phyloP scores from a whole-genome alignment of 495 filamentous ascomycete species.

The Copromyces sp. region DNA sequence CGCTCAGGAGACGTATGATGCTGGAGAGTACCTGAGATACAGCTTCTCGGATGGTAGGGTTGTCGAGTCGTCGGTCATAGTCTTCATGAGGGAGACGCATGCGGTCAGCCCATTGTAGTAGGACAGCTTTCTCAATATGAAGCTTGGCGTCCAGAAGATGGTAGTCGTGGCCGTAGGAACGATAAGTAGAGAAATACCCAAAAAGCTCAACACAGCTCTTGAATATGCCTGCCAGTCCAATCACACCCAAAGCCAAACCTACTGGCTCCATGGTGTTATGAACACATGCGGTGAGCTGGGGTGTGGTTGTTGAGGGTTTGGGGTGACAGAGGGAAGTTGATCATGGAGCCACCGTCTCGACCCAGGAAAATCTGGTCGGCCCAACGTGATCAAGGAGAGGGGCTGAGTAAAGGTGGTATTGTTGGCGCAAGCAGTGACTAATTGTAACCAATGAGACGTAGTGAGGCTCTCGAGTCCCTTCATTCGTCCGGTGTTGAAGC shows the following conservation, averaged over 20 bases:
- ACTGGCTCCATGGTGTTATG: neutral
- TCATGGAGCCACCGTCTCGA: neutral
- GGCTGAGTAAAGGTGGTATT: neutral
- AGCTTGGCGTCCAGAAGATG: neutral
- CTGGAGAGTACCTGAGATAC: neutral
- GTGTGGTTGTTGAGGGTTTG: neutral
- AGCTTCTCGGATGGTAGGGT: neutral
- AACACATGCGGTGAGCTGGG: neutral
- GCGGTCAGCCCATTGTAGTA: neutral
- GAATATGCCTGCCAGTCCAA: neutral
- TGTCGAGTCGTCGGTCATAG: neutral
- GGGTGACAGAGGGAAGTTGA: neutral
- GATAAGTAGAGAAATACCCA: neutral
- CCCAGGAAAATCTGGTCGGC: neutral
- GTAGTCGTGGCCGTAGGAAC: neutral
- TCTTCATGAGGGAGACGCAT: neutral
- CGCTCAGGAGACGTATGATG: neutral
- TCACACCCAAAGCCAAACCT: neutral
- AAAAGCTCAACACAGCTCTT: conserved; percentile 1
- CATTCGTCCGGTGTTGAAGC: neutral
- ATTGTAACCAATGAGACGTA: neutral
- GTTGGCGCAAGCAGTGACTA: neutral
- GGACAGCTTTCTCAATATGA: neutral
- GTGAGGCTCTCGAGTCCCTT: neutral
- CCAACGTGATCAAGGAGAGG: neutral